These are phyloP conservation scores for Hondaea fermentalgiana DNA, from an alignment of 108 stramenopile species.

Conservation along the genomic window DNA sequence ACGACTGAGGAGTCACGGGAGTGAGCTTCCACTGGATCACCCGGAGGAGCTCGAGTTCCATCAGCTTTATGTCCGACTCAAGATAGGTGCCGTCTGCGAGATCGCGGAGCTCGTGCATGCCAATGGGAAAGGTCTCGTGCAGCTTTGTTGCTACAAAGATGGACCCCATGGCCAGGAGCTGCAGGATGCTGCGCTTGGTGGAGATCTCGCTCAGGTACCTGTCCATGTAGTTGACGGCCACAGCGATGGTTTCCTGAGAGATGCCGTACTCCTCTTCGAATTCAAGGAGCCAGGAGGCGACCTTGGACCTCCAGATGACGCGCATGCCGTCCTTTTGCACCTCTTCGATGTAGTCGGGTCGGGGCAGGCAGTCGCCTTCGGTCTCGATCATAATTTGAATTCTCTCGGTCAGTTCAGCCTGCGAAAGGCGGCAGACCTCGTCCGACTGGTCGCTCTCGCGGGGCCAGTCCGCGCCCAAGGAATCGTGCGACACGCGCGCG, in stretches of 20 bases:
- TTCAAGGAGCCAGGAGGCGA: neutral
- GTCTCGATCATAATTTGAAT: neutral
- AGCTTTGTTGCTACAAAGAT: constrained; percentile 13
- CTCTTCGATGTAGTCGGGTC: neutral
- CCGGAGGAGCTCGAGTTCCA: constrained; percentile 22
- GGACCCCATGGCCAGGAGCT: constrained; percentile 4
- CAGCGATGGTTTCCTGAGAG: neutral
- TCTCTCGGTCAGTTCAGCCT: neutral
- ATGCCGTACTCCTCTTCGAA: neutral
- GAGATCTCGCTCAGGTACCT: neutral
- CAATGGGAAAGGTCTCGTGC: constrained; percentile 5
- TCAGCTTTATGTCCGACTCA: constrained; percentile 11
- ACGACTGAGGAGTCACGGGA: neutral
- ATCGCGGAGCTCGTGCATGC: neutral
- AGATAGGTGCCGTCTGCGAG: neutral
- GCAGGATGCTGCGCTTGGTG: neutral
- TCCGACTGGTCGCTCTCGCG: neutral
- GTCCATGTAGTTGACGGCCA: constrained; percentile 12
- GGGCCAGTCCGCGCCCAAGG: neutral
- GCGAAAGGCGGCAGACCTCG: neutral
- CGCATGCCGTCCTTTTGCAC: constrained; percentile 17
- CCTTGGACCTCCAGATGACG: neutral
- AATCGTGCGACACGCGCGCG: neutral
- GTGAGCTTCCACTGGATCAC: constrained; percentile 17
- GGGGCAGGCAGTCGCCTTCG: neutral